Percentiles rank a stretch among this genome's conserved stretches.
Conservation (phyloP, 768 basidiomycete species). For the Auricularia heimuer region DNA sequence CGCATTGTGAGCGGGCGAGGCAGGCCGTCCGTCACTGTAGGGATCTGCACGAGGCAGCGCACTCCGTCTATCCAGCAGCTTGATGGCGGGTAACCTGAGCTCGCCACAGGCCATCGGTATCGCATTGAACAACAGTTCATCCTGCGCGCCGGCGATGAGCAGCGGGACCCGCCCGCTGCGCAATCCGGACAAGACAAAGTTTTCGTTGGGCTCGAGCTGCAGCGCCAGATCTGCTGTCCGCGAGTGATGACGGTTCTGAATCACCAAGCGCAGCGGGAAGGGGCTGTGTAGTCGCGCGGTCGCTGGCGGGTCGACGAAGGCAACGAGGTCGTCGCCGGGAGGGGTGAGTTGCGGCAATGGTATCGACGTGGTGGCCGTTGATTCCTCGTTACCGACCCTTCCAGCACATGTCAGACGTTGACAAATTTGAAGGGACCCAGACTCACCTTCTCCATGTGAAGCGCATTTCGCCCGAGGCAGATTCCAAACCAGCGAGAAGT, state of each 20-base stretch:
- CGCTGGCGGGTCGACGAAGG: slow-evolving; percentile 54
- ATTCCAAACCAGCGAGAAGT: neutral
- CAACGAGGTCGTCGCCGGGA: slow-evolving; percentile 54
- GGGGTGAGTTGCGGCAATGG: slow-evolving; percentile 53
- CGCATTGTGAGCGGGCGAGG: neutral
- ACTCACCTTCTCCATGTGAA: neutral
- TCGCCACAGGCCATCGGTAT: slow-evolving; percentile 66
- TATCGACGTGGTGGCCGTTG: slow-evolving; percentile 27
- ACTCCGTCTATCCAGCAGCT: slow-evolving; percentile 43
- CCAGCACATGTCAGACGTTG: neutral
- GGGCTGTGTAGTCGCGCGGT: slow-evolving; percentile 55
- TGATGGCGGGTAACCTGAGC: slow-evolving; percentile 50
- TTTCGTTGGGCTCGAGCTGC: slow-evolving; percentile 66
- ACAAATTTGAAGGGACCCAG: neutral
- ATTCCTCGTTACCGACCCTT: neutral
- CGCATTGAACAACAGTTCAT: slow-evolving; percentile 53
- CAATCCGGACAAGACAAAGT: slow-evolving; percentile 76
- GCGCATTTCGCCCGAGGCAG: neutral
- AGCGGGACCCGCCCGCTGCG: slow-evolving; percentile 56
- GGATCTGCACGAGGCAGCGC: neutral
- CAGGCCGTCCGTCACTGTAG: neutral
- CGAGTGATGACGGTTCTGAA: slow-evolving; percentile 56
- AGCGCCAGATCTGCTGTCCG: slow-evolving; percentile 63
- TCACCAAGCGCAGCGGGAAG: slow-evolving; percentile 40
- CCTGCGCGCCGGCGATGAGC: slow-evolving; percentile 66